Evolutionary conservation across 768 basidiomycete genomes (phyloP), one percentile per base, ranked within the genome.

Genomic region (Leccinum variicolor): DNA sequence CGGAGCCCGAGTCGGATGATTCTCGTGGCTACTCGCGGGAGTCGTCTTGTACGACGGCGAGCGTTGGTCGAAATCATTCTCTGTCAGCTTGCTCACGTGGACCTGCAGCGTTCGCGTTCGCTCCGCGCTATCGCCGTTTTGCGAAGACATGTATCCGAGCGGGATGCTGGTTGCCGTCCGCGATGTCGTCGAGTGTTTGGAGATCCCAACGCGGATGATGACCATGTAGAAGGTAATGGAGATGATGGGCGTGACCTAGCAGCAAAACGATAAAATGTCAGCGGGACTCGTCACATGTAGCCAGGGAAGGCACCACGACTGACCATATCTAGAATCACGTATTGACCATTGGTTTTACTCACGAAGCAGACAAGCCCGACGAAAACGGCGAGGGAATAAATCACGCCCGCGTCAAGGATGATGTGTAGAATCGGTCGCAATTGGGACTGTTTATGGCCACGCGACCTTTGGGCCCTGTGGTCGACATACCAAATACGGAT

Each of bases 191-290:
- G 31, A 33, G 17, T n/a, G 31, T 17, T 21, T 29, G 4, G 39
- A 21, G 26, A 62, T 39, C 14, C 53, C 55, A 46, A 29, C 29
- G 29, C 29, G 29, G 13, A 62, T 46, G 8, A 62, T 62, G 29
- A 62, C 56, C 61, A 62, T 29, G 29, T 29, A 29, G 29, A 29
- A 29, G 10, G 29, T 29, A 10, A 29, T 29, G 29, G 29, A 29
- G 29, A 29, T 29, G 10, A 29, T 29, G 10, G 61, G 61, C 17
- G 55, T 47, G 10, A 62, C 45, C 61, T 62, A 23, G n/a, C 23
- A 28, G 43, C 9, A 29, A 7, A 15, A 10, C 1, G 8, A 6
- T n/a, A 7, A 33, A 14, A 31, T 50, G 1, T 53, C 19, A 57
- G 19, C 31, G 17, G 3, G 26, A n/a, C 15, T 34, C 17, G 13